Percentiles rank a stretch among this genome's conserved stretches.
Conservation (phyloP, 2,329 filamentous ascomycete species). For the Neonectria sp. region DNA sequence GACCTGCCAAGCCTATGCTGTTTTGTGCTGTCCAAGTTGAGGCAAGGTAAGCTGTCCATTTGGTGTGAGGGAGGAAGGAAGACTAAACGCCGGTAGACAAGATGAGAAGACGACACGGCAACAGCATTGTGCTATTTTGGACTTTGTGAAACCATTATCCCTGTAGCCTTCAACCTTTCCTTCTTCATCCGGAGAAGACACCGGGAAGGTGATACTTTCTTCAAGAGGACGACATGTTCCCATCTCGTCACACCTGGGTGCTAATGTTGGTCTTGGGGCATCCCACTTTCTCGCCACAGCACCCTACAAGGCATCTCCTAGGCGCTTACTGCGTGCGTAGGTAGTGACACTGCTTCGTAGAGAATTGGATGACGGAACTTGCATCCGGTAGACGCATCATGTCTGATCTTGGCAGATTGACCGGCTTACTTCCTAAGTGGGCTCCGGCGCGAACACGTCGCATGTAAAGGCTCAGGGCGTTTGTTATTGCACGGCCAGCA, state of each 20-base stretch:
- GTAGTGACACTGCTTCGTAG: neutral
- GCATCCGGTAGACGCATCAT: conserved; percentile 2
- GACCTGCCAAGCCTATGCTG: conserved; percentile 5
- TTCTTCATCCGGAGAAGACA: conserved; percentile 12
- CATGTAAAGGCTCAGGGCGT: neutral
- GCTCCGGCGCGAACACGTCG: neutral
- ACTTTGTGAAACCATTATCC: conserved; percentile 12
- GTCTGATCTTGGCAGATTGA: neutral
- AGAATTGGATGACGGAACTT: neutral
- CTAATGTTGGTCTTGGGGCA: conserved; percentile 3
- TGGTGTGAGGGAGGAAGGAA: neutral
- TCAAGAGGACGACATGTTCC: conserved; percentile 2
- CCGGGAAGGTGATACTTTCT: neutral
- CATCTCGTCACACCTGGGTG: neutral
- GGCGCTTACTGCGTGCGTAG: neutral
- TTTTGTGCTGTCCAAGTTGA: conserved; percentile 6
- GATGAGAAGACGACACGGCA: neutral
- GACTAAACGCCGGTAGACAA: neutral
- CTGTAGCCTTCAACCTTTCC: conserved; percentile 5
- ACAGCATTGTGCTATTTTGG: conserved; percentile 15
- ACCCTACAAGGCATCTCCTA: conserved; percentile 7
- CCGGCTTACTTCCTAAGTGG: neutral
- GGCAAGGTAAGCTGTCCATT: neutral
- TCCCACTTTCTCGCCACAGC: neutral
- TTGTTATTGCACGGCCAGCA: neutral